Base-by-base conservation (phyloP, 495 filamentous ascomycete species). In the Letharia columbiana region DNA sequence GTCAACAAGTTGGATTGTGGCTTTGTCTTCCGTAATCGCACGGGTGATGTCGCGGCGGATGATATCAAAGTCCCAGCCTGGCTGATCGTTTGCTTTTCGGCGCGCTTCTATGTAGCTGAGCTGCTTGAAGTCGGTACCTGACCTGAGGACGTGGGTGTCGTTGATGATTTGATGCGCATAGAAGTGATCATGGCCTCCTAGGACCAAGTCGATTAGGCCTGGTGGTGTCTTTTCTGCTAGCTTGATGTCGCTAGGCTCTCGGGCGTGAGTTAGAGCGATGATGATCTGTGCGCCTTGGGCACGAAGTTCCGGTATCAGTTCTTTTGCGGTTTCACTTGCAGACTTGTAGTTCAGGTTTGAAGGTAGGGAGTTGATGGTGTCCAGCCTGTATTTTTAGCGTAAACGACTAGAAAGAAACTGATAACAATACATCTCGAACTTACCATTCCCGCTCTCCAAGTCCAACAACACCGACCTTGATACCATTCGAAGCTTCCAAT, bases 161-260 rank as follows among this genome's bases (percentile, higher is more conserved):
- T 95, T 94, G 69, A 91, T 80, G 61, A 89, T 60, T 54, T 81
- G 79, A 73, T 96, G 91, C 41, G 79, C 80, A 69, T 96, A 96
- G 73, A 88, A 92, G 71, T 96, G 92, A 66, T 96, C 92, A 70
- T 96, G 92, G 6, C 92, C 92, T 52, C 92, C 91, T 1, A 96
- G 79, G 37, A 96, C 87, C 39, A 96, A 81, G 73, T 96, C 92
- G 37, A 96, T 86, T 18, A 87, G 73, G 0, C 88, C 90, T 12
- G 81, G 77, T 0, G 87, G 79, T 3, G 83, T 80, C 54, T 86
- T 84, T 61, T 84, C 78, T 0, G 92, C 91, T 10, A 96, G 76
- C 74, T 93, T 94, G 66, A 88, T 82, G 73, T 91, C 89, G 70
- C 91, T 95, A 13, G 91, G 91, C 71, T 96, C 90, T 41, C 91